Conservation (phyloP, 2,329 filamentous ascomycete genomes). For the Zopfia rhizophila region DNA sequence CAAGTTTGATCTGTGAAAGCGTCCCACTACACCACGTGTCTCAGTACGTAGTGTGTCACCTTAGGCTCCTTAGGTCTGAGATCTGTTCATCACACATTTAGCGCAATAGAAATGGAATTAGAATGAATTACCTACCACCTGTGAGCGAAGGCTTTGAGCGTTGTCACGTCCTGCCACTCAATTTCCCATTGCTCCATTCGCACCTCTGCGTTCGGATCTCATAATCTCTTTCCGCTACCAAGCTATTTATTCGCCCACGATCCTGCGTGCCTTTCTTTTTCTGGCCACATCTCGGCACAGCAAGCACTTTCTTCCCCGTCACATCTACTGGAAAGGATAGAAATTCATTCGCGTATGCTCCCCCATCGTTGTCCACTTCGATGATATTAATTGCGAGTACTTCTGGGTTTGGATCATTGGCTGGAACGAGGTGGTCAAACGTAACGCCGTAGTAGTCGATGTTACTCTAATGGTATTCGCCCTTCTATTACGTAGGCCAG, state of each 20-base stretch:
- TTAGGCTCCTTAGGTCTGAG: conserved; percentile 1
- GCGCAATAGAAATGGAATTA: conserved; percentile 2
- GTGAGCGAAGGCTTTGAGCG: conserved; percentile 1
- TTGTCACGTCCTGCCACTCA: not conserved
- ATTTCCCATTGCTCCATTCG: conserved; percentile 1
- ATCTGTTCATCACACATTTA: conserved; percentile 1
- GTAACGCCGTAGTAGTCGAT: conserved; percentile 56
- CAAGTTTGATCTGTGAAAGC: conserved; percentile 1
- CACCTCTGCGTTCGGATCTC: too few relatives aligned
- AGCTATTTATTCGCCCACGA: conserved; percentile 46
- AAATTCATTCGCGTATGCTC: conserved; percentile 48
- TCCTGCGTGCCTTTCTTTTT: conserved; percentile 51
- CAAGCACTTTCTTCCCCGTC: conserved; percentile 52
- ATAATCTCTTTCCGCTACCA: conserved; percentile 28
- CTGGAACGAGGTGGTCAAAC: conserved; percentile 55
- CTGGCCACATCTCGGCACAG: conserved; percentile 56
- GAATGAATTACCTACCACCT: conserved; percentile 2
- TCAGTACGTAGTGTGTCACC: conserved; percentile 1
- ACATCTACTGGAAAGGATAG: conserved; percentile 50
- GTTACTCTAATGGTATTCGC: conserved; percentile 16
- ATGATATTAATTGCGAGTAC: conserved; percentile 57
- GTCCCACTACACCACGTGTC: too few relatives aligned
- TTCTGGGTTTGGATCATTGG: conserved; percentile 51
- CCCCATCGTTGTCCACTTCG: conserved; percentile 52
- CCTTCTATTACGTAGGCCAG: conserved; percentile 16